These are phyloP conservation scores for Akebia trifoliata DNA, from an alignment of 164 flowering plant species.

Conservation along the genomic window DNA sequence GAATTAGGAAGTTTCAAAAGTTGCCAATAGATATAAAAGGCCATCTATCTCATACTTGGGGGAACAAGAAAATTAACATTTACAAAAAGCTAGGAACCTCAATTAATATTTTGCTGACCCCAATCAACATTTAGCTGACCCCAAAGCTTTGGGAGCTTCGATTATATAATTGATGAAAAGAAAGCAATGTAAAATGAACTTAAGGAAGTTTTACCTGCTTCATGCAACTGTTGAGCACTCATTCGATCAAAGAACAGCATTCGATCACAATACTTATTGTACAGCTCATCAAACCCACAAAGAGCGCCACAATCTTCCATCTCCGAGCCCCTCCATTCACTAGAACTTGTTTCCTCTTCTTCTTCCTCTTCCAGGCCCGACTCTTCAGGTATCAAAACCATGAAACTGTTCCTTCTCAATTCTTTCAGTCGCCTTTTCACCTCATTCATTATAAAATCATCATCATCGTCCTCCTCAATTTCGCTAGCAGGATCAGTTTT, in stretches of 20 bases:
- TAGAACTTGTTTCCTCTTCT: constrained; percentile 50
- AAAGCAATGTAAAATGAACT: too few species aligned
- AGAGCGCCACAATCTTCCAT: constrained; percentile 43
- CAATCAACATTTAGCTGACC: too few species aligned
- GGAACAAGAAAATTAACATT: too few species aligned
- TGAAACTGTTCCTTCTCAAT: constrained; percentile 73
- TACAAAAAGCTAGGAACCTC: too few species aligned
- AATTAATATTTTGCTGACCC: too few species aligned
- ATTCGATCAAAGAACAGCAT: constrained; percentile 81
- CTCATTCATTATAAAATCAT: constrained; percentile 76
- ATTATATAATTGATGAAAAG: too few species aligned
- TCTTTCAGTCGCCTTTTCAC: constrained; percentile 87
- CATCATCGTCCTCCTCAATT: constrained; percentile 62
- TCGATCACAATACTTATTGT: constrained; percentile 68
- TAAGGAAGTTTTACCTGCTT: constrained; percentile 41
- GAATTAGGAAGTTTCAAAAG: too few species aligned
- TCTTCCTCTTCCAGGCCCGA: constrained; percentile 47
- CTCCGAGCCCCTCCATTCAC: constrained; percentile 62
- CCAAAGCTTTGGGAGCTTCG: too few species aligned
- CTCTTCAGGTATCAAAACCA: constrained; percentile 87
- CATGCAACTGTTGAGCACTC: constrained; percentile 60
- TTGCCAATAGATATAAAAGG: too few species aligned
- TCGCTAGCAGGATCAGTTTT: constrained; percentile 36
- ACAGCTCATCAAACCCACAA: constrained; percentile 55
- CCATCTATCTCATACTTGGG: too few species aligned